Percentiles rank a stretch among this genome's conserved stretches.
Conservation (phyloP, 2,329 filamentous ascomycete genomes). For the Calonectria pseudoturangicola region DNA sequence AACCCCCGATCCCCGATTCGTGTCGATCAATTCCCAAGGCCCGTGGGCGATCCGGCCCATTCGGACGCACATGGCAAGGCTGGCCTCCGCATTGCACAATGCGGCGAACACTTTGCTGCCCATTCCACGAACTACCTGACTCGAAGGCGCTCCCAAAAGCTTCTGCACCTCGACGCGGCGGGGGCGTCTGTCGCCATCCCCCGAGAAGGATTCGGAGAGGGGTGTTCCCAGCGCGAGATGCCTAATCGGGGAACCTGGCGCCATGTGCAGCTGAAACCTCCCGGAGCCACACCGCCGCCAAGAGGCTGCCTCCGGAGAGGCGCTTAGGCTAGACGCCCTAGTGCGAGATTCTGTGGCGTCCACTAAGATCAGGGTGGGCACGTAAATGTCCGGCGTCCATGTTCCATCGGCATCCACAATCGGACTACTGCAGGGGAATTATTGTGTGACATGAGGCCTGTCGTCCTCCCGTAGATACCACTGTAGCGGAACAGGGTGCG, state of each 20-base stretch:
- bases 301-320: constrained; percentile 1
- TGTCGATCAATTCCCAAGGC: constrained; percentile 16
- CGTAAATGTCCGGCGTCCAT: constrained; percentile 23
- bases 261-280: constrained; percentile 22
- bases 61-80: constrained; percentile 23
- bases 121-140: constrained; percentile 12
- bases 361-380: constrained; percentile 21
- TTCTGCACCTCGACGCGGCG: constrained; percentile 4
- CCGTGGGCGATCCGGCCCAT: constrained; percentile 9
- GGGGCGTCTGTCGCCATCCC: background rate
- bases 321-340: constrained; percentile 15
- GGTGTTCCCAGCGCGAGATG: background rate
- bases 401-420: constrained; percentile 12
- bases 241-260: background rate
- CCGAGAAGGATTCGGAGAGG: background rate
- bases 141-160: background rate
- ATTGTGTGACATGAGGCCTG: constrained; percentile 23
- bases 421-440: constrained; percentile 25
- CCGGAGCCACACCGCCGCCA: constrained; percentile 25
- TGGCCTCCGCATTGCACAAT: constrained; percentile 5
- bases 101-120: constrained; percentile 14
- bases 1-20: constrained; percentile 22
- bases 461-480: background rate
- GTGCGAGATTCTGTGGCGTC: constrained; percentile 9
- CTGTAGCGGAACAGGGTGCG: background rate